Evolutionary conservation across 2,329 filamentous ascomycete genomes (phyloP).

Genomic region (Phaeoacremonium minimum): DNA sequence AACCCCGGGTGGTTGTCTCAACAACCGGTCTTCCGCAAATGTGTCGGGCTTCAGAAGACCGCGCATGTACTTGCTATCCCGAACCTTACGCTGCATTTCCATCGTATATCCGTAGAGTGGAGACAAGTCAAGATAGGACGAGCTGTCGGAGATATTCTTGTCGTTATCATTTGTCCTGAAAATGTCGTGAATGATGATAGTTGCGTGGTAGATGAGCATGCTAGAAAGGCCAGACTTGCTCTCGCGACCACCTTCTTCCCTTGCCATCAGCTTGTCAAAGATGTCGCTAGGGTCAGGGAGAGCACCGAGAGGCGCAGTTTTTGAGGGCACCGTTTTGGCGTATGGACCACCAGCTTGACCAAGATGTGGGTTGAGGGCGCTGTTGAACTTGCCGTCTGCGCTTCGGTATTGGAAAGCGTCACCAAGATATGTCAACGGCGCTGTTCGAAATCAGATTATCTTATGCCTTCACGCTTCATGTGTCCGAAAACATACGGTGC

Average conservation of each 20-base stretch:
- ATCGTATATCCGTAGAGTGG: conserved; percentile 74
- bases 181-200: conserved; percentile 59
- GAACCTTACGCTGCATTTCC: conserved; percentile 50
- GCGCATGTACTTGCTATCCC: conserved; percentile 27
- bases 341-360: conserved; percentile 65
- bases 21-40: conserved; percentile 60
- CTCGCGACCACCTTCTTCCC: conserved; percentile 43
- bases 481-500: no score
- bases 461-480: no score
- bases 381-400: conserved; percentile 43
- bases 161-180: conserved; percentile 63
- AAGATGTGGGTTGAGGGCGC: conserved; percentile 57
- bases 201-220: conserved; percentile 70
- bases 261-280: conserved; percentile 64
- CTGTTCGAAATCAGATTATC: no score
- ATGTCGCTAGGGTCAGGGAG: conserved; percentile 59
- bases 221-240: conserved; percentile 70
- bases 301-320: conserved; percentile 52
- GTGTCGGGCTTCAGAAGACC: conserved; percentile 70
- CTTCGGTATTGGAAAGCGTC: conserved; percentile 19
- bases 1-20: conserved; percentile 67
- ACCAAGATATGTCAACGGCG: no score
- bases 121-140: conserved; percentile 70
- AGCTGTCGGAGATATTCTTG: conserved; percentile 60
- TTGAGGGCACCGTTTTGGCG: conserved; percentile 58